Evolutionary conservation across 1,139 yeast species (phyloP).

Genomic region (Sugiyamaella paludigena): DNA sequence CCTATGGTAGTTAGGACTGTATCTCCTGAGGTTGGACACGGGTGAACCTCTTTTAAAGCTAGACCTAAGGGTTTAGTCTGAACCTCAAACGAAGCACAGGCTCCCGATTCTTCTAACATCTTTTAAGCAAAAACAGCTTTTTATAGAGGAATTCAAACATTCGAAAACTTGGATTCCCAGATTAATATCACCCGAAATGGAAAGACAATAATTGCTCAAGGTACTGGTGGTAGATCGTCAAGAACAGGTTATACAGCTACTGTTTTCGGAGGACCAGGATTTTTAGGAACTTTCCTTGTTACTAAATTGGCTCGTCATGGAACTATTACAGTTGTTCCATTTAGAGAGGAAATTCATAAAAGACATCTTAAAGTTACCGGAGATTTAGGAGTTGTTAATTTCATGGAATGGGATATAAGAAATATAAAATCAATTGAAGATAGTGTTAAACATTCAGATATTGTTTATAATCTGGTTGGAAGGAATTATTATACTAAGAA

Average conservation of each 20-base stretch:
- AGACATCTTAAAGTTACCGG: slow-evolving; percentile 81
- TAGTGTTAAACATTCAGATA: slow-evolving; percentile 76
- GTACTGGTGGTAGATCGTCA: slow-evolving; percentile 78
- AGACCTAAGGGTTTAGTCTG: too few relatives aligned
- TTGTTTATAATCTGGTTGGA: slow-evolving; percentile 79
- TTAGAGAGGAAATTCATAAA: slow-evolving; percentile 74
- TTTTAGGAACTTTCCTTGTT: slow-evolving; percentile 69
- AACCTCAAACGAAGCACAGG: too few relatives aligned
- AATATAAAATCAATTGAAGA: slow-evolving; percentile 75
- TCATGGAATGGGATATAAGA: slow-evolving; percentile 79
- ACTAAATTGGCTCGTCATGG: slow-evolving; percentile 81
- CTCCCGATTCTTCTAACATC: too few relatives aligned
- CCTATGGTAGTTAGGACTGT: too few relatives aligned
- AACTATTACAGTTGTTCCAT: slow-evolving; percentile 73
- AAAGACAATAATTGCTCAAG: slow-evolving; percentile 65
- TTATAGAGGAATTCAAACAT: slow-evolving; percentile 33
- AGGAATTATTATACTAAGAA: slow-evolving; percentile 76
- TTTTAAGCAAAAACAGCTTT: too few relatives aligned
- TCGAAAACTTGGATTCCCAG: slow-evolving; percentile 50
- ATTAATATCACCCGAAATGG: slow-evolving; percentile 75
- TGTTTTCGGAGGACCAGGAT: slow-evolving; percentile 81
- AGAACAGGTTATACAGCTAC: slow-evolving; percentile 92
- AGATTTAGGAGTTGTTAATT: slow-evolving; percentile 84
- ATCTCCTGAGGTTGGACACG: too few relatives aligned
- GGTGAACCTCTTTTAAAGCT: too few relatives aligned